Evolutionary conservation across 305 asterid genomes (phyloP).

Genomic region (Fraxinus sp.): DNA sequence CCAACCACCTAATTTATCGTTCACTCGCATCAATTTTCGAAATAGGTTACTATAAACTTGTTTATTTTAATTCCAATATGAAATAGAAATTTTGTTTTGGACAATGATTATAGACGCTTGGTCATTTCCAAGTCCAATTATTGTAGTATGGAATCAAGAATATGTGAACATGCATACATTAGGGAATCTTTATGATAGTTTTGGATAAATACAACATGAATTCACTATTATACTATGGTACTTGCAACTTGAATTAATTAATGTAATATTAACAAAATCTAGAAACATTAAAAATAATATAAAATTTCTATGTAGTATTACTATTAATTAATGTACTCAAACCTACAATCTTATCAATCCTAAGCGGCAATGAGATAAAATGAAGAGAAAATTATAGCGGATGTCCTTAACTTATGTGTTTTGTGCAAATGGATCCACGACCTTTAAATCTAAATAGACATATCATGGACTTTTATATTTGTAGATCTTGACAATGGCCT

Average conservation of each 20-base stretch:
- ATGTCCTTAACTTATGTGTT: not conserved
- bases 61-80: not conserved
- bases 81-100: not conserved
- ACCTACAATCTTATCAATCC: slow-evolving; percentile 24
- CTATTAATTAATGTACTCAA: not conserved
- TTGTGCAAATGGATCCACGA: not conserved
- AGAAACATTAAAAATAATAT: not conserved
- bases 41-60: not conserved
- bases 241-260: slow-evolving; percentile 39
- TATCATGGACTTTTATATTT: not conserved
- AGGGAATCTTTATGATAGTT: slow-evolving; percentile 13
- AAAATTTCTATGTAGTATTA: not conserved
- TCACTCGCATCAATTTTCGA: not conserved
- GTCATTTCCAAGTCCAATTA: slow-evolving; percentile 31
- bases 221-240: slow-evolving; percentile 15
- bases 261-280: slow-evolving; percentile 7
- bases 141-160: slow-evolving; percentile 43
- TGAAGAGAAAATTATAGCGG: not conserved
- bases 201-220: slow-evolving; percentile 16
- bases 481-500: not conserved
- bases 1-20: not conserved
- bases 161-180: slow-evolving; percentile 25
- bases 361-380: slow-evolving; percentile 9
- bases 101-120: not conserved
- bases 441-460: not conserved